Percentiles rank a stretch among this genome's conserved stretches.
phyloP scores from a whole-genome alignment of 371 early-diverging fungal species.

The Mortierella sp. region DNA sequence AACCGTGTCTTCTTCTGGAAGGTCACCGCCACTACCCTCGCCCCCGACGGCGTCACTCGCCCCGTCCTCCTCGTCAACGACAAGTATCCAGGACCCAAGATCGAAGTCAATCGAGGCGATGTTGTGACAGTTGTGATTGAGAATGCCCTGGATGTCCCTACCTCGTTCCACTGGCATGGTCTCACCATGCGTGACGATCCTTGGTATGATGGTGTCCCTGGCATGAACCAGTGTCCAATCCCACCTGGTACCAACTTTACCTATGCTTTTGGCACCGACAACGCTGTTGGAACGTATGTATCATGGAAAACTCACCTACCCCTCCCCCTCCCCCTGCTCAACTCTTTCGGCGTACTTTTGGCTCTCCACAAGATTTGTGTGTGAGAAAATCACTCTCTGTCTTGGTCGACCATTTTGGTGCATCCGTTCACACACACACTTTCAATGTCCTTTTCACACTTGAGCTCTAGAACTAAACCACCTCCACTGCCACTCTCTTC shows the following conservation, averaged over 20 bases:
- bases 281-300: constrained; percentile 53
- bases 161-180: constrained; percentile 77
- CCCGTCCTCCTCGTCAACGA: constrained; percentile 52
- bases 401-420: constrained; percentile 1
- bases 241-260: constrained; percentile 58
- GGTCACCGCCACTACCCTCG: constrained; percentile 37
- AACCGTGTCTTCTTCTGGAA: constrained; percentile 55
- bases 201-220: constrained; percentile 77
- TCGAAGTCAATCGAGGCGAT: constrained; percentile 54
- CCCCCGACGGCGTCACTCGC: constrained; percentile 48
- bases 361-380: no score
- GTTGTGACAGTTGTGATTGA: constrained; percentile 43
- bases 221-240: constrained; percentile 64
- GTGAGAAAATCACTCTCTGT: no score
- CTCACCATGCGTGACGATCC: constrained; percentile 71
- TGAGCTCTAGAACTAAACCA: no score
- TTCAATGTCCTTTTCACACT: no score
- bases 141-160: constrained; percentile 50
- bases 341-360: background rate
- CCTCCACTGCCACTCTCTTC: background rate
- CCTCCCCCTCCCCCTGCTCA: no score
- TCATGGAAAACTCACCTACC: no score
- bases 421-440: constrained; percentile 3
- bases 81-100: constrained; percentile 53
- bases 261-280: constrained; percentile 57